Evolutionary conservation across 192 early-diverging fungal species (phyloP).

Genomic region (Podila verticillata): DNA sequence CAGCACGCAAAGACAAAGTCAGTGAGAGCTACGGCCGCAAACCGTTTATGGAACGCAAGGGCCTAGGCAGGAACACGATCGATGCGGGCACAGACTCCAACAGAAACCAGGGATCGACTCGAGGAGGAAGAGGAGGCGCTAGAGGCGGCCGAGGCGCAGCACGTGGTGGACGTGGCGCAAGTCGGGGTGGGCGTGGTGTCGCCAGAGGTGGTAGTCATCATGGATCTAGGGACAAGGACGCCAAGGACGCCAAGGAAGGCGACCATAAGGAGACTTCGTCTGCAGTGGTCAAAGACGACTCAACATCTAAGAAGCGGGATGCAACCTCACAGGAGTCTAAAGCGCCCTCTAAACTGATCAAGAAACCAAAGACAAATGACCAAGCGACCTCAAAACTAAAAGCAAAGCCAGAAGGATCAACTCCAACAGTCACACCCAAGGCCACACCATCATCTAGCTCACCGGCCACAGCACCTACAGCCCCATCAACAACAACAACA

Average conservation of each 20-base stretch:
- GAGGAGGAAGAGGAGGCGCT: not conserved
- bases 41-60: constrained; percentile 28
- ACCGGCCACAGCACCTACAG: not conserved
- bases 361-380: not conserved
- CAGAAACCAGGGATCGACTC: not conserved
- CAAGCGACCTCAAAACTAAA: not conserved
- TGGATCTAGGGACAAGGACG: not conserved
- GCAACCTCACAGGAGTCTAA: not conserved
- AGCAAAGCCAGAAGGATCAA: not conserved
- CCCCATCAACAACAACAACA: not conserved
- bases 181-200: constrained; percentile 20
- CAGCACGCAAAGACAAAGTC: constrained; percentile 35
- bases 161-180: not conserved
- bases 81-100: constrained; percentile 9
- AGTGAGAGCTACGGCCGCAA: constrained; percentile 29
- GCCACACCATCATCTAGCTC: not conserved
- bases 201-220: not conserved
- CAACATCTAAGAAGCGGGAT: constrained; percentile 2
- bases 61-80: constrained; percentile 27
- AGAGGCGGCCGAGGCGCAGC: constrained; percentile 9
- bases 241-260: not conserved
- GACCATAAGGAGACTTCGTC: not conserved
- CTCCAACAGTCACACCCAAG: not conserved
- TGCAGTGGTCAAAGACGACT: not conserved
- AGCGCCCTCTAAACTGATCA: no score